A percentile compares a stretch with the other conserved stretches of the same genome.
Evolutionary conservation across 352 stramenopile species (phyloP).

Genomic region (Pythium phragmiticola): DNA sequence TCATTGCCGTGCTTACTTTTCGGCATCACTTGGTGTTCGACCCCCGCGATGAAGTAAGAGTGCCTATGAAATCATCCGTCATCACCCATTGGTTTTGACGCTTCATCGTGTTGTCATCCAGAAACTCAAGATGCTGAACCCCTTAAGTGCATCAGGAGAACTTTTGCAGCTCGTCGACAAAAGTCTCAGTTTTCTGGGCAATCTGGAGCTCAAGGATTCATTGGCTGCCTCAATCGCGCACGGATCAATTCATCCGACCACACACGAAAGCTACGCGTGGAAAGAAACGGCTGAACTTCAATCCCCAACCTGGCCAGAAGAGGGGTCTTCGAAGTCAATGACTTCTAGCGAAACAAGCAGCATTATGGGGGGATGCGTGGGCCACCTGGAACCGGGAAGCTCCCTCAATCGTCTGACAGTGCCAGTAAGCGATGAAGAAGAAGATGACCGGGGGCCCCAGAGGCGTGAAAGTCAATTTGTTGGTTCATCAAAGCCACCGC

Average conservation of each 20-base stretch:
- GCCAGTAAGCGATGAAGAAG: constrained; percentile 6
- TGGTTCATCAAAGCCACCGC: constrained; percentile 32
- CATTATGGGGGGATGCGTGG: constrained; percentile 7
- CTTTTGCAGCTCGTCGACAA: constrained; percentile 58
- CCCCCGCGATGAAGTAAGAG: constrained; percentile 53
- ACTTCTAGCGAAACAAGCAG: constrained; percentile 62
- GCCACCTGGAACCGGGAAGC: background rate
- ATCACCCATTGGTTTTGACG: background rate
- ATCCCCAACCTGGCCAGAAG: constrained; percentile 8
- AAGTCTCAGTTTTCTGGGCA: constrained; percentile 60
- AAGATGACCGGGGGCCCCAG: background rate
- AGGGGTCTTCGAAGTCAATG: constrained; percentile 36
- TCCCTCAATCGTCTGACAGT: background rate
- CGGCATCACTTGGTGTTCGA: constrained; percentile 88
- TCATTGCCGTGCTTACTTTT: constrained; percentile 79
- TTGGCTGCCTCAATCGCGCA: constrained; percentile 54
- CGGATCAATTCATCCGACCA: constrained; percentile 61
- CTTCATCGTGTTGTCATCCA: constrained; percentile 15
- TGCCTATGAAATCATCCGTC: background rate
- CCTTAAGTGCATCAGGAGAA: constrained; percentile 52
- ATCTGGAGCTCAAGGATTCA: constrained; percentile 59
- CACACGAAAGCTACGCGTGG: constrained; percentile 75
- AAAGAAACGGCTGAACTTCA: constrained; percentile 36
- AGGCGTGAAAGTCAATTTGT: background rate
- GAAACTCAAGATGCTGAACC: constrained; percentile 81